Evolutionary conservation across 495 filamentous ascomycete genomes (phyloP).

Genomic region (Sordaria brevicollis): DNA sequence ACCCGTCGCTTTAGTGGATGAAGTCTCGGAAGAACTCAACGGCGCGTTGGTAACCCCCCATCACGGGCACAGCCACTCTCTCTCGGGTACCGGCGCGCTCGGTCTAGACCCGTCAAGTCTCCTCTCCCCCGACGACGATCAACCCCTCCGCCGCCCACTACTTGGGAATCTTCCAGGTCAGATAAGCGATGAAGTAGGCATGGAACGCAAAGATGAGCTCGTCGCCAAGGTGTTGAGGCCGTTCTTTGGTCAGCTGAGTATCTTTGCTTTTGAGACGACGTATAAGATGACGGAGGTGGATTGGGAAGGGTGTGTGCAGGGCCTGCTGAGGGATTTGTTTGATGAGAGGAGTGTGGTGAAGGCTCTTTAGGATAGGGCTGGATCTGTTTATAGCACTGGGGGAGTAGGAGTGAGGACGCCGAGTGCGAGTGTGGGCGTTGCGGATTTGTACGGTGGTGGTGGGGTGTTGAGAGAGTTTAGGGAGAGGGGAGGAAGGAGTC

Average conservation of each 20-base stretch:
- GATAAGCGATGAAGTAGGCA: constrained; percentile 37
- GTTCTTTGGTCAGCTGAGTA: constrained; percentile 84
- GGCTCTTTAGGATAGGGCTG: constrained; percentile 25
- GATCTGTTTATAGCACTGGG: not conserved
- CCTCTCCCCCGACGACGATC: not conserved
- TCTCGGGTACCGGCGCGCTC: not conserved
- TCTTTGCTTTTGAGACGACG: constrained; percentile 82
- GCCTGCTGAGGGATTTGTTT: constrained; percentile 72
- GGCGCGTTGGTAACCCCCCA: not conserved
- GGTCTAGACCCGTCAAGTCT: not conserved
- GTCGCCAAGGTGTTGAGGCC: constrained; percentile 68
- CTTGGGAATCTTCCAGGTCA: constrained; percentile 31
- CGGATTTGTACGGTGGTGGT: not conserved
- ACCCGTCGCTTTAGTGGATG: constrained; percentile 72
- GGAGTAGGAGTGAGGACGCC: not conserved
- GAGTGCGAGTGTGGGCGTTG: not conserved
- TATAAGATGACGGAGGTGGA: constrained; percentile 74
- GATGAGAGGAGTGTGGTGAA: constrained; percentile 58
- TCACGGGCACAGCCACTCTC: not conserved
- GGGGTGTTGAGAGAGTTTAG: not conserved
- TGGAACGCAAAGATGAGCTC: constrained; percentile 57
- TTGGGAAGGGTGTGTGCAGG: constrained; percentile 53
- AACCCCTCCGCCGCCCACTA: constrained; percentile 29
- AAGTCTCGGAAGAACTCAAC: constrained; percentile 71
- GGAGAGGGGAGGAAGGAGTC: not conserved